A percentile compares a stretch with the other conserved stretches of the same genome.
Conservation (phyloP, 2,329 filamentous ascomycete genomes). For the Paramyrothecium roridum region DNA sequence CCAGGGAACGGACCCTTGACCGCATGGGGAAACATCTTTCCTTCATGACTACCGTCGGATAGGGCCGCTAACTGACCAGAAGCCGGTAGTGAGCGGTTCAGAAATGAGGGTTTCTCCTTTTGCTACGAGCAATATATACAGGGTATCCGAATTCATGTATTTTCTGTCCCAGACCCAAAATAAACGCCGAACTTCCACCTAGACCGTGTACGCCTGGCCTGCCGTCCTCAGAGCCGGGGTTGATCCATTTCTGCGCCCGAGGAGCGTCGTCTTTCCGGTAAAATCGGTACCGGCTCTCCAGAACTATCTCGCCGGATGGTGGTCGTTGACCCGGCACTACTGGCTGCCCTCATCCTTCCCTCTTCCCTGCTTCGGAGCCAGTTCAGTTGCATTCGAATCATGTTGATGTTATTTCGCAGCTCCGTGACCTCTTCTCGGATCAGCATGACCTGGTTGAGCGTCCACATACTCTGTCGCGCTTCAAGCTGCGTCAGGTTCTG, state of each 20-base stretch:
- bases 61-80: too few species aligned
- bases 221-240: conserved; percentile 27
- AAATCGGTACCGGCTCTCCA: conserved; percentile 17
- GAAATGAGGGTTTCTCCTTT: too few species aligned
- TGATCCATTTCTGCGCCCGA: conserved; percentile 33
- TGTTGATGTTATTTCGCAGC: conserved; percentile 53
- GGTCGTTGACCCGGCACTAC: conserved; percentile 25
- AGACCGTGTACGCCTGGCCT: not conserved
- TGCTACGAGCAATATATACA: not conserved
- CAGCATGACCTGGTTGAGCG: conserved; percentile 59
- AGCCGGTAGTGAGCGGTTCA: too few species aligned
- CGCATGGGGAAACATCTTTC: too few species aligned
- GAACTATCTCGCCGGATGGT: conserved; percentile 27
- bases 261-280: conserved; percentile 33
- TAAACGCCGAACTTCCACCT: not conserved
- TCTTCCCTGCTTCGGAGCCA: conserved; percentile 52
- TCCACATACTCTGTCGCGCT: conserved; percentile 57
- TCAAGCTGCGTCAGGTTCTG: conserved; percentile 57
- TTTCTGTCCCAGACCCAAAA: not conserved
- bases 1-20: too few species aligned
- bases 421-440: conserved; percentile 63
- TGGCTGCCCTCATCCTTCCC: conserved; percentile 34
- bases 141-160: not conserved
- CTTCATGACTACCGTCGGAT: too few species aligned
- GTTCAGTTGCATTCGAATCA: conserved; percentile 57